Evolutionary conservation across 257 asterid species (phyloP), one percentile per base, ranked within the genome.

Genomic region (Ilex asprella): DNA sequence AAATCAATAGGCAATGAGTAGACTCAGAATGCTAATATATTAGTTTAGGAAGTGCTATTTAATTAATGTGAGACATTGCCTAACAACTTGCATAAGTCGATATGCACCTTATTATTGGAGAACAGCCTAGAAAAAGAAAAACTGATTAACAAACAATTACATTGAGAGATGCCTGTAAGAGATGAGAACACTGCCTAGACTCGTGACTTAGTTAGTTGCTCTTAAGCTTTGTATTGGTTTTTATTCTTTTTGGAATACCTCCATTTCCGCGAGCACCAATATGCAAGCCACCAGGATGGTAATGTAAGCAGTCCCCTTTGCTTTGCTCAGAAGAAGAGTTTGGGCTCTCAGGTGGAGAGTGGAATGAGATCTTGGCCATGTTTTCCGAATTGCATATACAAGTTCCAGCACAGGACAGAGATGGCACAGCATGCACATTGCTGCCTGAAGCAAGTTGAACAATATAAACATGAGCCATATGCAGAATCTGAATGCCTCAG

Each of bases 201-300:
- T 0, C 27, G 1, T 21, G 27, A 21, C 27, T 21, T 21, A 21
- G 27, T 21, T 21, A 21, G 27, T 21, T 21, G 27, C 27, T 21
- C 27, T 21, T 21, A 21, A 21, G 27, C 27, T 21, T 0, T 21
- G 27, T 21, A 21, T 21, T 21, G 27, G 27, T 21, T 21, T 21
- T 21, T 21, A 21, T 21, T 21, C 27, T 21, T 6, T 57, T 47
- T 31, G 21, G 46, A 58, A 61, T 82, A 83, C 96, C 96, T 86
- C 84, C 87, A 81, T 70, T 85, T 70, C 85, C 95, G 73, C 73
- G 84, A 56, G 88, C 85, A 65, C 91, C 94, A 71, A 89, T 77
- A 72, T 78, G 81, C 72, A 92, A 71, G 84, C 91, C 73, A 70
- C 83, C 84, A 70, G 73, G 68, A 58, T 41, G 75, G 39, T 43